These are phyloP conservation scores for Sclerotinia minor DNA, from an alignment of 2,329 filamentous ascomycete genomes.

Conservation along the genomic window DNA sequence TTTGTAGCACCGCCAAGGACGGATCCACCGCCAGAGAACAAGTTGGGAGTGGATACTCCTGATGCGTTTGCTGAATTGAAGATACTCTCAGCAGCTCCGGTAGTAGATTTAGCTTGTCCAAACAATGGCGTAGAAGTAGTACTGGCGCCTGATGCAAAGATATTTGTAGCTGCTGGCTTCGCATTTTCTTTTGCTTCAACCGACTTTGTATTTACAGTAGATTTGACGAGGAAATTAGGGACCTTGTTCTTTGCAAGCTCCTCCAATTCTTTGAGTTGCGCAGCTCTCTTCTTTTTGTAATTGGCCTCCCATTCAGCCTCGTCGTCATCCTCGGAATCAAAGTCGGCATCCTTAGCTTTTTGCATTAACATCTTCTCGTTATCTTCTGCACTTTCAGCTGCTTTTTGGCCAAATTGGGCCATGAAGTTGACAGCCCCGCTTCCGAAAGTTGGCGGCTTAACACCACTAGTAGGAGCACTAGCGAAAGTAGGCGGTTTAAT, in stretches of 20 bases:
- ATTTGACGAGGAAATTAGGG: conserved; percentile 28
- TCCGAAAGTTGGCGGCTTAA: conserved; percentile 37
- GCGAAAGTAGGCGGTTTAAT: conserved; percentile 30
- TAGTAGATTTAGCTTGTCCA: conserved; percentile 44
- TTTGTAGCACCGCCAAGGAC: conserved; percentile 37
- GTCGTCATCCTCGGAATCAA: conserved; percentile 40
- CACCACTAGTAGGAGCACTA: conserved; percentile 14
- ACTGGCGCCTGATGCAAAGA: background rate
- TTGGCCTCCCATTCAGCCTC: conserved; percentile 35
- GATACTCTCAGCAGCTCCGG: conserved; percentile 38
- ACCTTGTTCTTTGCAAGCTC: conserved; percentile 30
- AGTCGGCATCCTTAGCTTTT: conserved; percentile 38
- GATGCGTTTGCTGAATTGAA: conserved; percentile 36
- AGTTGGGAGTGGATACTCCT: conserved; percentile 36
- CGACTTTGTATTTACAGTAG: conserved; percentile 14
- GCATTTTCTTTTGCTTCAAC: conserved; percentile 4
- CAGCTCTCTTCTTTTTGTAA: conserved; percentile 31
- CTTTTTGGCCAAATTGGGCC: conserved; percentile 35
- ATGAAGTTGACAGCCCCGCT: conserved; percentile 32
- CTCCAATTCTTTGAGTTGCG: conserved; percentile 32
- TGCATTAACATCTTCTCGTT: conserved; percentile 35
- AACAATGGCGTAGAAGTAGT: conserved; percentile 29
- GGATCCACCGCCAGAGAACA: conserved; percentile 34
- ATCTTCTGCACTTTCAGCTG: conserved; percentile 31
- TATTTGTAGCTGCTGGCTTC: conserved; percentile 16